Evolutionary conservation across 1,284 basidiomycete species (phyloP).

Genomic region (Pseudozyma thailandica): DNA sequence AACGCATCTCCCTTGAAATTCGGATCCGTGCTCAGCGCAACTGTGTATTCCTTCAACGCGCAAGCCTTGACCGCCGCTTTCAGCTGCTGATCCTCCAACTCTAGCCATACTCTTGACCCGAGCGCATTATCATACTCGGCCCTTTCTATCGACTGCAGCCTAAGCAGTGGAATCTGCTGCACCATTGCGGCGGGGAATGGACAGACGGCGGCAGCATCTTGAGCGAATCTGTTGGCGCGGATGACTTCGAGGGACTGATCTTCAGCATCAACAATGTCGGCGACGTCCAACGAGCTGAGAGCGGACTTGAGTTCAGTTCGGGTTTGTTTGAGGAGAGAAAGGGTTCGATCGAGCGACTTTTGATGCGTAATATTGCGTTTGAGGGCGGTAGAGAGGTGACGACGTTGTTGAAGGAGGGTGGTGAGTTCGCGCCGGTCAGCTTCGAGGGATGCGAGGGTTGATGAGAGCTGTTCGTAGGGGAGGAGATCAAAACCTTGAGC

Average conservation of each 20-base stretch:
- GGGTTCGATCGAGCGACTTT: conserved; percentile 15
- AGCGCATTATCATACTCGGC: conserved; percentile 42
- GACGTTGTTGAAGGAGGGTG: conserved; percentile 11
- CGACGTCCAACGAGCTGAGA: conserved; percentile 33
- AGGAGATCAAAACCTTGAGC: background rate
- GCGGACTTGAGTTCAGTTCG: conserved; percentile 34
- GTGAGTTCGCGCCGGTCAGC: conserved; percentile 34
- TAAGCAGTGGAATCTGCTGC: conserved; percentile 24
- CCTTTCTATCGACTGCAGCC: conserved; percentile 41
- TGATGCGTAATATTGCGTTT: conserved; percentile 22
- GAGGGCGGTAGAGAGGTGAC: conserved; percentile 10
- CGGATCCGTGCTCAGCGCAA: conserved; percentile 16
- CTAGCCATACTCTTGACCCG: conserved; percentile 25
- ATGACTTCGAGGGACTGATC: conserved; percentile 46
- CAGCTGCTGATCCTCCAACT: conserved; percentile 30
- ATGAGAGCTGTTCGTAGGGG: conserved; percentile 13
- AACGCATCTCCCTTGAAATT: conserved; percentile 15
- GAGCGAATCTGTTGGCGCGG: conserved; percentile 6
- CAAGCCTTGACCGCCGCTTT: conserved; percentile 21
- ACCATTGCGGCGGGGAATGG: conserved; percentile 29
- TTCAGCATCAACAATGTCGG: conserved; percentile 45
- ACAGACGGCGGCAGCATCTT: conserved; percentile 17
- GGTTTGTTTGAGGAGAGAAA: conserved; percentile 10
- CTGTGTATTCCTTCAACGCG: conserved; percentile 23
- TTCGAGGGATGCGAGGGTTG: conserved; percentile 19